Base-by-base conservation (phyloP, 2,329 filamentous ascomycete genomes). In the Aspergillus melleus region DNA sequence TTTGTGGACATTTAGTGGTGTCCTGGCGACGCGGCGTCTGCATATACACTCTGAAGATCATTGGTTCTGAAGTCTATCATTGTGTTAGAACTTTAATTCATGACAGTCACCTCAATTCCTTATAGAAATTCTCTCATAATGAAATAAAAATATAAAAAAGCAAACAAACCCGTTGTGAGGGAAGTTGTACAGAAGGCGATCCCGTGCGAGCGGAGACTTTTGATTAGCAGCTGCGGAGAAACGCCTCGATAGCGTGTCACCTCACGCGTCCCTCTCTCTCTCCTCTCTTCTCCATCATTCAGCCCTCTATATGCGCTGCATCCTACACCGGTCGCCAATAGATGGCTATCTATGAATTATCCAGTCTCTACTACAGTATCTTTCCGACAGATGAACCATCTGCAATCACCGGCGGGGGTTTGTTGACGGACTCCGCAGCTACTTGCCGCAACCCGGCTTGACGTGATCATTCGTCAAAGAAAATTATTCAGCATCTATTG, bases 181-280 rank as follows among this genome's bases (percentile, higher is more conserved):
- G 4, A n/a, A 14, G 6, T 47, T 46, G 42, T 10, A 46, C 20
- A 11, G 2, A n/a, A 22, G 36, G 29, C n/a, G 19, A 6, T 6
- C 19, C 44, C 44, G 44, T 22, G 20, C 9, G 20, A 47, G 44
- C 44, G 44, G 44, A 47, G 44, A 47, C 44, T 47, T 24, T 22
- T n/a, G 36, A n/a, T 42, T 42, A n/a, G 36, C 36, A 42, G 49
- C 52, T 54, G 56, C 56, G 56, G 56, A 58, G 56, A 54, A 49
- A 32, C 46, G 52, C 56, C 20, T 36, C 36, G 52, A 55, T 58
- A 61, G 60, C 57, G 60, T 62, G 57, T 62, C 60, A 61, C 54
- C 54, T 49, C 54, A 60, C 57, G 57, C 57, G 57, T 62, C 55
- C 30, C 46, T 52, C 50, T 24, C 20, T 26, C 24, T 42, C 22